Evolutionary conservation across 169 alveolate genomes (phyloP).

Genomic region (Haemoproteus tartakovskyi): DNA sequence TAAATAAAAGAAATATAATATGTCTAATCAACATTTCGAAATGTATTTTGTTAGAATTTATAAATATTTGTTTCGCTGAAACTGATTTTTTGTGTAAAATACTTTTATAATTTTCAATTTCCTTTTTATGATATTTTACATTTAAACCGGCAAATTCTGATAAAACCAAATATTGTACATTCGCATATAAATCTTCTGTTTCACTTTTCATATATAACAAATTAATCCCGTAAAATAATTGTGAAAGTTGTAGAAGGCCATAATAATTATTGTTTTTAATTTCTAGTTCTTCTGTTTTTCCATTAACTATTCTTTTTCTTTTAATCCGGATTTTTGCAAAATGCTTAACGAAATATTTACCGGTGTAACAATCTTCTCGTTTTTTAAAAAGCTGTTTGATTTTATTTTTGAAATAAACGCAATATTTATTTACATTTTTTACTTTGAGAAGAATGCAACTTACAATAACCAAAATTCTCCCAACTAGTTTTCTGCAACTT

Average conservation of each 20-base stretch:
- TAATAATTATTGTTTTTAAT: conserved; percentile 11
- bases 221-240: conserved; percentile 30
- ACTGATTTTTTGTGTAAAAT: neutral
- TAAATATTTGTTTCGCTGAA: neutral
- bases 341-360: conserved; percentile 13
- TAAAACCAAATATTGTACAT: conserved; percentile 40
- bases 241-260: conserved; percentile 52
- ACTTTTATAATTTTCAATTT: too few relatives aligned
- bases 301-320: too few relatives aligned
- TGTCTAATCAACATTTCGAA: conserved; percentile 47
- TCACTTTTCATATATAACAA: conserved; percentile 2
- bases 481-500: conserved; percentile 28
- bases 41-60: conserved; percentile 18
- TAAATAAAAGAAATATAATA: conserved; percentile 35
- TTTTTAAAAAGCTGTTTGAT: conserved; percentile 4
- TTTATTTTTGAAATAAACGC: conserved; percentile 39
- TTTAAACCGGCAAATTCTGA: conserved; percentile 23
- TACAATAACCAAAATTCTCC: conserved; percentile 44
- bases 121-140: neutral
- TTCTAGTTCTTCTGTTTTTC: too few relatives aligned
- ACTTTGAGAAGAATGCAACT: conserved; percentile 55
- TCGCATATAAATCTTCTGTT: conserved; percentile 34
- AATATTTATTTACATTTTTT: conserved; percentile 42
- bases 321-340: conserved; percentile 44
- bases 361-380: conserved; percentile 37